Conservation (phyloP, 2,329 filamentous ascomycete species). For the Sclerotiophoma versabilis region DNA sequence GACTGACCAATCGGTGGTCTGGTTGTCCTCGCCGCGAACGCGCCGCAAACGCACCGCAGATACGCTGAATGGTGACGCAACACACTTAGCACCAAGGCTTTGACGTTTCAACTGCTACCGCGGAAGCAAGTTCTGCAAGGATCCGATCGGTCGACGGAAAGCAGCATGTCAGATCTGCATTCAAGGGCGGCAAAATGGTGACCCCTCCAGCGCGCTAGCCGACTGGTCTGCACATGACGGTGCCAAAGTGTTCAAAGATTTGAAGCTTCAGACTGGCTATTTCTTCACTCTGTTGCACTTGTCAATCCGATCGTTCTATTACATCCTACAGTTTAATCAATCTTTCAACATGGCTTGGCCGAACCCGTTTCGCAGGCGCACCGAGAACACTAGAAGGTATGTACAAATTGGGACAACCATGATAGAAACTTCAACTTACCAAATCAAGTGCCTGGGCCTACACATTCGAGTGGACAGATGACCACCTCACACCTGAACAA, state of each 20-base stretch:
- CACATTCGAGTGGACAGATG: slow-evolving; percentile 71
- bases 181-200: slow-evolving; percentile 24
- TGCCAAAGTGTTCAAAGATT: background rate
- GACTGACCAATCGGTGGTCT: slow-evolving; percentile 16
- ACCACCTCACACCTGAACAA: slow-evolving; percentile 68
- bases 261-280: background rate
- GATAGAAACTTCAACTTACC: slow-evolving; percentile 19
- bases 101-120: slow-evolving; percentile 5
- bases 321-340: background rate
- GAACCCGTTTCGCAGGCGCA: slow-evolving; percentile 52
- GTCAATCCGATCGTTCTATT: background rate
- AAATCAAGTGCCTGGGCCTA: slow-evolving; percentile 66
- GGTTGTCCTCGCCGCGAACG: slow-evolving; percentile 4
- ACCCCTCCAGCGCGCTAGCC: slow-evolving; percentile 23
- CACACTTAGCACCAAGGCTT: slow-evolving; percentile 13
- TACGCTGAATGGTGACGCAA: slow-evolving; percentile 15
- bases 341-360: slow-evolving; percentile 51
- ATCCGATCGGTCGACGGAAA: slow-evolving; percentile 10
- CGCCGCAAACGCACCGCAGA: slow-evolving; percentile 4
- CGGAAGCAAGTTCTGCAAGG: slow-evolving; percentile 5
- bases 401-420: slow-evolving; percentile 29
- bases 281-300: background rate
- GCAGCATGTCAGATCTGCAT: slow-evolving; percentile 12
- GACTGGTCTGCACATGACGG: slow-evolving; percentile 44
- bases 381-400: slow-evolving; percentile 54